Percentiles rank a stretch among this genome's conserved stretches.
Evolutionary conservation across 495 filamentous ascomycete species (phyloP).

Genomic region (Evansstolkia leycettana): DNA sequence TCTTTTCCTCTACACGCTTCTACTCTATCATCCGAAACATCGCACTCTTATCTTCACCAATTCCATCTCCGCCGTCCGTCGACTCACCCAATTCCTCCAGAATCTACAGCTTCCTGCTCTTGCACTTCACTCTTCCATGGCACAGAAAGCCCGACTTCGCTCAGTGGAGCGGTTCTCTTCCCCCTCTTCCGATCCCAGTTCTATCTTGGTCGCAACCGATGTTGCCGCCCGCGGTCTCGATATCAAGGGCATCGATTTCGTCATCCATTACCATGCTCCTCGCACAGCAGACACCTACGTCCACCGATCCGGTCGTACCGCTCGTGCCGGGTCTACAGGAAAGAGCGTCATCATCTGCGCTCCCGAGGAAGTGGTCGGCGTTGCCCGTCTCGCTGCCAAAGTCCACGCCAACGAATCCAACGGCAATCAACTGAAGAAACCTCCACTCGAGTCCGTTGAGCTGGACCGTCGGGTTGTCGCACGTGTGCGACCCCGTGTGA

Average conservation of each 20-base stretch:
- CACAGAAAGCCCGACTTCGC: constrained; percentile 89
- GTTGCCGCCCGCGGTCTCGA: constrained; percentile 95
- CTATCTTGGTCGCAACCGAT: constrained; percentile 85
- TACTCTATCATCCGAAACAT: constrained; percentile 68
- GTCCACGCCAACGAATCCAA: constrained; percentile 54
- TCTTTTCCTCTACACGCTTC: constrained; percentile 80
- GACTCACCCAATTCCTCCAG: constrained; percentile 73
- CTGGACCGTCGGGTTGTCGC: constrained; percentile 69
- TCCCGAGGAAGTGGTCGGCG: constrained; percentile 79
- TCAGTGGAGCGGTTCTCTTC: constrained; percentile 84
- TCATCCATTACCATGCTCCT: constrained; percentile 92
- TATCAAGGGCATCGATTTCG: constrained; percentile 73
- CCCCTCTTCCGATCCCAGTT: constrained; percentile 38
- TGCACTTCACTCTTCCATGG: constrained; percentile 84
- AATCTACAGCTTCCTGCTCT: constrained; percentile 66
- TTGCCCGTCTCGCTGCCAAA: constrained; percentile 73
- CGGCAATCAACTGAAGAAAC: constrained; percentile 34
- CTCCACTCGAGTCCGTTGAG: constrained; percentile 65
- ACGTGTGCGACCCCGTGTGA: constrained; percentile 59
- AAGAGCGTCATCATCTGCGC: constrained; percentile 78
- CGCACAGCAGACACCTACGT: constrained; percentile 88
- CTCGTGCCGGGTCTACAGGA: constrained; percentile 65
- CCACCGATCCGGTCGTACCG: constrained; percentile 89
- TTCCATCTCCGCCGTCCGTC: constrained; percentile 85
- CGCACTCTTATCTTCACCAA: constrained; percentile 87